These are phyloP conservation scores for Colletotrichum sp. DNA, from an alignment of 2,329 filamentous ascomycete genomes.

Conservation along the genomic window DNA sequence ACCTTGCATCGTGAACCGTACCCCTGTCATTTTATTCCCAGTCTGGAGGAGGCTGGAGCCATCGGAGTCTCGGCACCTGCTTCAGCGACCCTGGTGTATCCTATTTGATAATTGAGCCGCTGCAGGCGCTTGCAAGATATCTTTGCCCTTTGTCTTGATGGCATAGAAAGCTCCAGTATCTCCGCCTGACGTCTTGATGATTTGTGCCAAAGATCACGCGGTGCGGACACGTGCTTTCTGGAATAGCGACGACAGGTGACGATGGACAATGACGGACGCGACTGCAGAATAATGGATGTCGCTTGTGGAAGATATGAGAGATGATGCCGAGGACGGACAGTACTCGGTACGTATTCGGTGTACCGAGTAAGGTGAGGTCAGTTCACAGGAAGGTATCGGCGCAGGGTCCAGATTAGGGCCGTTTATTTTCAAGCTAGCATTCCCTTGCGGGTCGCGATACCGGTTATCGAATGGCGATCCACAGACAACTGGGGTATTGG, in stretches of 20 bases:
- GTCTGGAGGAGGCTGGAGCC: neutral
- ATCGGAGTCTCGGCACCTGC: conserved; percentile 4
- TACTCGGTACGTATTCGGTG: neutral
- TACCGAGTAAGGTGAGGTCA: neutral
- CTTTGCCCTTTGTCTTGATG: neutral
- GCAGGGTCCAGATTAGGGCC: conserved; percentile 18
- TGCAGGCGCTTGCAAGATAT: neutral
- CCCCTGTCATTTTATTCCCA: neutral
- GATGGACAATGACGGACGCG: neutral
- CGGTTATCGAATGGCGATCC: neutral
- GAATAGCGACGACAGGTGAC: neutral
- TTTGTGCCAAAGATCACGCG: neutral
- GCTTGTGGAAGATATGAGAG: neutral
- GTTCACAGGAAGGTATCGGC: neutral
- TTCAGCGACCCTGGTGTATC: neutral
- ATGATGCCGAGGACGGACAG: neutral
- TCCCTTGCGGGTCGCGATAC: neutral
- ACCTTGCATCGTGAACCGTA: neutral
- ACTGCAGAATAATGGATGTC: neutral
- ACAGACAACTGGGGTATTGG: neutral
- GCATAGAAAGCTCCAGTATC: neutral
- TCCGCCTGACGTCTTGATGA: neutral
- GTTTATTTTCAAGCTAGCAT: conserved; percentile 6
- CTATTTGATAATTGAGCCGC: neutral
- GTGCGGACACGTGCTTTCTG: neutral